A percentile compares a stretch with the other conserved stretches of the same genome.
Conservation (phyloP, 2,329 filamentous ascomycete genomes). For the Neofusicoccum cordaticola region DNA sequence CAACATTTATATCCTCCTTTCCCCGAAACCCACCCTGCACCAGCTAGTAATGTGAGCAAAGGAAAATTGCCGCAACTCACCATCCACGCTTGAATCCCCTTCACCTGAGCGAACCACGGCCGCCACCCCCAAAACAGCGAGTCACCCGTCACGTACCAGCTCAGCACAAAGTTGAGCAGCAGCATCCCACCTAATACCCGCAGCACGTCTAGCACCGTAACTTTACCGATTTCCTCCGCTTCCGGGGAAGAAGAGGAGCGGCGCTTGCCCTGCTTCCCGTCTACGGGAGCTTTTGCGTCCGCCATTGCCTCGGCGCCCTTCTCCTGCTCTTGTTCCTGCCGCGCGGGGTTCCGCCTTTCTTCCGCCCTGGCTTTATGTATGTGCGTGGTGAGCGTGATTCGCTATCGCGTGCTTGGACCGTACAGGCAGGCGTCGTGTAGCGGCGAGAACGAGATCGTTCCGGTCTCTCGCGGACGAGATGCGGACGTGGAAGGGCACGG, state of each 20-base stretch:
- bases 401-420: too few relatives aligned
- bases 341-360: too few relatives aligned
- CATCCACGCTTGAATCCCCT: conserved; percentile 33
- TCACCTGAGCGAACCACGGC: conserved; percentile 35
- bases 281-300: too few relatives aligned
- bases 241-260: background rate
- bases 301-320: too few relatives aligned
- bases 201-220: conserved; percentile 60
- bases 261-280: conserved; percentile 3
- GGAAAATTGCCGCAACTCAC: conserved; percentile 22
- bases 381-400: too few relatives aligned
- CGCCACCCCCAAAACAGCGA: conserved; percentile 40
- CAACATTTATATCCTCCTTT: background rate
- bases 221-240: conserved; percentile 25
- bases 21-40: background rate
- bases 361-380: too few relatives aligned
- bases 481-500: too few relatives aligned
- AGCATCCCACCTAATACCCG: conserved; percentile 67
- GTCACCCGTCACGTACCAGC: conserved; percentile 74
- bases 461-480: too few relatives aligned
- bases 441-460: too few relatives aligned
- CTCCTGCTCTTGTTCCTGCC: too few relatives aligned
- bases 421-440: too few relatives aligned
- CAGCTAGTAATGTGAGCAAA: background rate
- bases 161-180: conserved; percentile 65